Percentiles rank a stretch among this genome's conserved stretches.
Conservation (phyloP, 2,329 filamentous ascomycete genomes). For the Fonsecaea multimorphosa region DNA sequence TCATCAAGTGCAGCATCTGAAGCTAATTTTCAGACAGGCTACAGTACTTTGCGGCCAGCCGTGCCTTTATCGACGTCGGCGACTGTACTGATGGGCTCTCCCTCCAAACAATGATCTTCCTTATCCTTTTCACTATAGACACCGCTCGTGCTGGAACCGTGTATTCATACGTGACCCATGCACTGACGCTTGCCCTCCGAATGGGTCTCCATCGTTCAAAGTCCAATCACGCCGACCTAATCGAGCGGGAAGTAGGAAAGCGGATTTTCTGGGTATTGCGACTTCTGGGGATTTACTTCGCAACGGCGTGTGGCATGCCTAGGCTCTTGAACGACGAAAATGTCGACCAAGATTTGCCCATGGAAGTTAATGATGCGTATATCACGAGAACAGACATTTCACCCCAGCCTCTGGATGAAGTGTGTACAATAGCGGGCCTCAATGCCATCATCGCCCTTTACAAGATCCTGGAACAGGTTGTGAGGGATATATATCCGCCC, state of each 20-base stretch:
- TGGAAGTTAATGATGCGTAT: conserved; percentile 13
- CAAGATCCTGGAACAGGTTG: conserved; percentile 15
- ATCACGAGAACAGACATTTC: conserved; percentile 6
- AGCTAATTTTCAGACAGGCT: conserved; percentile 3
- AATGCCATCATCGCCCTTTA: conserved; percentile 13
- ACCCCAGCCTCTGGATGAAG: conserved; percentile 7
- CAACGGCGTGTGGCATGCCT: conserved; percentile 13
- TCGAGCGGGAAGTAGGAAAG: conserved; percentile 7
- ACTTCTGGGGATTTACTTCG: conserved; percentile 12
- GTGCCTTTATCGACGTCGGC: conserved; percentile 11
- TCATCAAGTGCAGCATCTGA: not conserved
- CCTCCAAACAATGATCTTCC: conserved; percentile 16
- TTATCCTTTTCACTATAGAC: conserved; percentile 9
- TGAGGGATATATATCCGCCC: conserved; percentile 14
- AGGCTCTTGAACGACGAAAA: conserved; percentile 12
- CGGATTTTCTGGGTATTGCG: conserved; percentile 15
- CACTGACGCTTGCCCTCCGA: conserved; percentile 13
- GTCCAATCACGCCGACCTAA: conserved; percentile 1
- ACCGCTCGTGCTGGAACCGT: conserved; percentile 13
- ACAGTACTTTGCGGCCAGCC: conserved; percentile 16
- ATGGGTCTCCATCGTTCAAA: conserved; percentile 19
- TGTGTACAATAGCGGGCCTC: conserved; percentile 9
- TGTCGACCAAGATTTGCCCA: conserved; percentile 17
- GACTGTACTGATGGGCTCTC: conserved; percentile 3
- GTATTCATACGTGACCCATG: conserved; percentile 15